Evolutionary conservation across 352 stramenopile species (phyloP), one percentile per base, ranked within the genome.

Genomic region (Phytophthora europaea): DNA sequence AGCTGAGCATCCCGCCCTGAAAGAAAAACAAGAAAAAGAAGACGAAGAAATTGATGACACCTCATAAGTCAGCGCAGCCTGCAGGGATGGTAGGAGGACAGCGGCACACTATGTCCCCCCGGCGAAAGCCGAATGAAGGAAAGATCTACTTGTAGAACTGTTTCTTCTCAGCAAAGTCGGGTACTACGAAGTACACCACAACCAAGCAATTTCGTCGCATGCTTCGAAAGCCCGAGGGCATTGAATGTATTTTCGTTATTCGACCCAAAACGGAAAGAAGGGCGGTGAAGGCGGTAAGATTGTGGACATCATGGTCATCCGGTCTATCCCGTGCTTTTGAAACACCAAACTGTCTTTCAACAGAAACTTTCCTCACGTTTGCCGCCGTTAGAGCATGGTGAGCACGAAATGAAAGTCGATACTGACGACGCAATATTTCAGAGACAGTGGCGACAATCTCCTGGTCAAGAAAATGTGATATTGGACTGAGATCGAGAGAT

Each of bases 401-500:
- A 58, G 7, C 45, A 64, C 22, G 18, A 52, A 13, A 70, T 53
- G 53, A 40, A 63, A n/a, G 53, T 70, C 1, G 43, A 56, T 16
- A 64, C 63, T 0, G 16, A 52, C 18, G 45, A 63, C 28, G 22
- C 63, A 5, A 64, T 70, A 22, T 64, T 55, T 33, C 38, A 28
- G 0, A 8, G 57, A 16, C 43, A 65, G 36, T 61, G 56, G 56
- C 5, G 57, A n/a, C 48, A 61, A 18, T 72, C 56, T 6, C 67
- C 47, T 15, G 59, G 3, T 5, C 28, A 80, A 72, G 28, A 70
- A 52, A 57, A 67, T 18, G 60, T 62, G 0, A 72, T 80, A 26
- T 13, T 55, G 8, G 43, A 55, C 13, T 80, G 56, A 52, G 47
- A 57, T 0, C 0, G 9, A 1, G 62, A 72, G 34, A 67, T 64